Conservation (phyloP, 345 rosid species). For the Pistacia integerrima region DNA sequence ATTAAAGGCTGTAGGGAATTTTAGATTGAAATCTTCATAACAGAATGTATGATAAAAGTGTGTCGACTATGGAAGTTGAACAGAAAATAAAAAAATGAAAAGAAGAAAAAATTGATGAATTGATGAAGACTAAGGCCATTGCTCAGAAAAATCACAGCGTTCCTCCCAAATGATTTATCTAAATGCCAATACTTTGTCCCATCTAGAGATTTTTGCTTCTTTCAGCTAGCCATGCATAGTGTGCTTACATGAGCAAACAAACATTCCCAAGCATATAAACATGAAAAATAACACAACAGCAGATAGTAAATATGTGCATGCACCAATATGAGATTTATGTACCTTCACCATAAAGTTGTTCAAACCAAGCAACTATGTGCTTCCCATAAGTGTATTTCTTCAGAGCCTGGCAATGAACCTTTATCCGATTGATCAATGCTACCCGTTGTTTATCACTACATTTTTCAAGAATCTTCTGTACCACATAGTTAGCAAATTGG, state of each 20-base stretch:
- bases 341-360: conserved; percentile 89
- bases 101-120: neutral
- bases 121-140: neutral
- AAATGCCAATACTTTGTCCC: neutral
- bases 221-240: neutral
- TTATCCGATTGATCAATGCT: conserved; percentile 63
- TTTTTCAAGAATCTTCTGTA: conserved; percentile 89
- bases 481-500: conserved; percentile 93
- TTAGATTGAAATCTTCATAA: neutral
- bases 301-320: neutral
- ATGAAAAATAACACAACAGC: neutral
- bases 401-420: conserved; percentile 72
- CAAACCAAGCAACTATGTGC: conserved; percentile 94
- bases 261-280: neutral
- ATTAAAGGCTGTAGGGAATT: neutral
- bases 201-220: neutral
- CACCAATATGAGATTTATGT: conserved; percentile 4
- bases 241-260: neutral
- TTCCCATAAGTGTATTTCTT: conserved; percentile 97
- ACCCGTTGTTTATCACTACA: conserved; percentile 69
- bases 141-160: too few species aligned
- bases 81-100: neutral
- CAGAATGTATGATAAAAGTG: too few species aligned
- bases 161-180: neutral
- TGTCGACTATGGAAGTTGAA: neutral